Evolutionary conservation across 129 eudicot species (phyloP).

Genomic region (Centaurea solstitialis): DNA sequence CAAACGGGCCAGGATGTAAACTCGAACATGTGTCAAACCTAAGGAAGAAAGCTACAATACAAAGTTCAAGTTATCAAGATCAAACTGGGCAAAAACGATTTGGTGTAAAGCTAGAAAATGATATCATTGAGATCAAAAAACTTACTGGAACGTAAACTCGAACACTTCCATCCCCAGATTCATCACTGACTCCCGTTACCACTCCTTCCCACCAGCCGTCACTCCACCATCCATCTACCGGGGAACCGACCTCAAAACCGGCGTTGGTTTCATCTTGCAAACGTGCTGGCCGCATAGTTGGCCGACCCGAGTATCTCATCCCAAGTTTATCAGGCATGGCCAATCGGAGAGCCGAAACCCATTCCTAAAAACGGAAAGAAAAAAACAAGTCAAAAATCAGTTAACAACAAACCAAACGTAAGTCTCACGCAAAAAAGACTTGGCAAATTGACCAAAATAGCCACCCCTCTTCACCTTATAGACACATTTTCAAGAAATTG

Average conservation of each 20-base stretch:
- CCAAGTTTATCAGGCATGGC: conserved; percentile 84
- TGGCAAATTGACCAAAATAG: no score
- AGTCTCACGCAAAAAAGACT: not conserved
- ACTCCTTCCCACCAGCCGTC: conserved; percentile 99
- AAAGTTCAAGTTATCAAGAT: not conserved
- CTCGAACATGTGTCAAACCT: no score
- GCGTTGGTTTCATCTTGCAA: conserved; percentile 25
- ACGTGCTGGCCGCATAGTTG: conserved; percentile 72
- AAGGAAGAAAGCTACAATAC: not conserved
- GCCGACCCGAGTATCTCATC: conserved; percentile 67
- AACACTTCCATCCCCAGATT: conserved; percentile 41
- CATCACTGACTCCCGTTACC: conserved; percentile 39
- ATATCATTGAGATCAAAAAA: not conserved
- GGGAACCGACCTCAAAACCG: conserved; percentile 63
- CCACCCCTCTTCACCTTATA: no score
- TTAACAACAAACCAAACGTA: not conserved
- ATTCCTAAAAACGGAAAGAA: conserved; percentile 49
- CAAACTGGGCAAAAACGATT: not conserved
- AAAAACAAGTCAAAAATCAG: conserved; percentile 4
- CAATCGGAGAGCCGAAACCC: conserved; percentile 69
- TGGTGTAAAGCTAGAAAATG: not conserved
- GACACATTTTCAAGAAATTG: no score
- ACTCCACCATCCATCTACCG: conserved; percentile 98
- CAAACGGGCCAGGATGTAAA: not conserved
- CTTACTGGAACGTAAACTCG: conserved; percentile 77